Evolutionary conservation across 495 filamentous ascomycete species (phyloP).

Genomic region (Ramalina intermedia): DNA sequence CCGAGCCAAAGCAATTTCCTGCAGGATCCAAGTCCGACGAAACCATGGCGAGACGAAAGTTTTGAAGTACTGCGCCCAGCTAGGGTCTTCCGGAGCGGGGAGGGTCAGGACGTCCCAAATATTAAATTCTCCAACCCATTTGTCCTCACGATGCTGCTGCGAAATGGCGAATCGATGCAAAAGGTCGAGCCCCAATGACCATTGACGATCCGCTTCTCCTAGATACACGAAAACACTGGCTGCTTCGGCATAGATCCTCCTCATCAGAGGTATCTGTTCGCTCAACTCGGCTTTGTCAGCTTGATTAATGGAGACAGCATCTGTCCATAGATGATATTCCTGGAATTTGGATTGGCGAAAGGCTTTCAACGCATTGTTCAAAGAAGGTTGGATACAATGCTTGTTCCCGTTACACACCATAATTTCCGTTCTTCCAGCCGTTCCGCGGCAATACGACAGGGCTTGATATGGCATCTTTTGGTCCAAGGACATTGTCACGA

Average conservation of each 20-base stretch:
- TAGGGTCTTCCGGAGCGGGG: no score
- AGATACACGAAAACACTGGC: slow-evolving; percentile 1
- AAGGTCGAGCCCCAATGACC: not conserved
- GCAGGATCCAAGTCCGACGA: no score
- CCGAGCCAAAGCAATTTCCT: no score
- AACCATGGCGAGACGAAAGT: no score
- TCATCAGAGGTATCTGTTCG: slow-evolving; percentile 1
- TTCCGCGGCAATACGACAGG: not conserved
- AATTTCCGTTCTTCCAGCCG: not conserved
- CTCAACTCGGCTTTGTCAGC: not conserved
- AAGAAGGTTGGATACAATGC: not conserved
- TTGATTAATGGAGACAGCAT: not conserved
- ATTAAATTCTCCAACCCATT: no score
- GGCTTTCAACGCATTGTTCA: not conserved
- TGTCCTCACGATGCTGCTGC: no score
- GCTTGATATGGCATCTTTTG: not conserved
- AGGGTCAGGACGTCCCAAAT: no score
- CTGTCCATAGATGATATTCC: not conserved
- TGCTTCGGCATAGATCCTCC: not conserved
- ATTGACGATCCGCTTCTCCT: not conserved
- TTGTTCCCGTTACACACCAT: not conserved
- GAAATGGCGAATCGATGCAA: not conserved
- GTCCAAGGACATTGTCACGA: not conserved
- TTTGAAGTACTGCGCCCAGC: no score
- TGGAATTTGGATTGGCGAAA: not conserved